Base-by-base conservation (phyloP, 305 asterid genomes). In the Stenogyne calaminthoides region DNA sequence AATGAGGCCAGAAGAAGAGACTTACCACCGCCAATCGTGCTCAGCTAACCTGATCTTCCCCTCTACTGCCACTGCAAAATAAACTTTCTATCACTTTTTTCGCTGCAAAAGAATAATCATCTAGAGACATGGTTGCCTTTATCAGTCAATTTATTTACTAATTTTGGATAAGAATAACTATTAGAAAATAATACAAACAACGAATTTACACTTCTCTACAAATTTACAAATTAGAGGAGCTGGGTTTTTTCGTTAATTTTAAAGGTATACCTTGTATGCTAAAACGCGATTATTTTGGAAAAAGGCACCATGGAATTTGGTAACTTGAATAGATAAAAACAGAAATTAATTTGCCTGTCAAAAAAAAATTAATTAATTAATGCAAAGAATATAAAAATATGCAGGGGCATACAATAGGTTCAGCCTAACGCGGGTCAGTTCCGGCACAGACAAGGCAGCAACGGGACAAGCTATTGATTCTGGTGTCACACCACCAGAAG, bases 361-460 rank as follows among this genome's bases (percentile, higher is more conserved):
- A 14, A n/a, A n/a, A n/a, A n/a, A n/a, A n/a, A n/a, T n/a, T n/a
- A n/a, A n/a, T n/a, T n/a, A n/a, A n/a, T n/a, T n/a, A n/a, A n/a
- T n/a, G n/a, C n/a, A n/a, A n/a, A n/a, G n/a, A 11, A 20, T 19
- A 1, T 11, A n/a, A 14, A 11, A 2, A 64, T 64, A 40, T 64
- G 75, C 78, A 82, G 86, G 86, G 37, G 59, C 96, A 90, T 80
- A 82, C 94, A 39, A 7, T 86, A 60, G 96, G 96, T 2, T 92
- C 84, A 78, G 83, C 91, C 8, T 89, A 58, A 27, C 88, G 96
- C 27, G 15, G 55, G 63, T 9, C 79, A 6, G n/a, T 88, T 88
- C 64, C 85, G 97, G 0, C 18, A 7, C 0, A 73, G 95, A 14
- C 86, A 87, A 39, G 85, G 87, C 72, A 66, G 88, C 81, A 88